Conservation (phyloP, 257 asterid genomes). For the Solanum stenotomum region DNA sequence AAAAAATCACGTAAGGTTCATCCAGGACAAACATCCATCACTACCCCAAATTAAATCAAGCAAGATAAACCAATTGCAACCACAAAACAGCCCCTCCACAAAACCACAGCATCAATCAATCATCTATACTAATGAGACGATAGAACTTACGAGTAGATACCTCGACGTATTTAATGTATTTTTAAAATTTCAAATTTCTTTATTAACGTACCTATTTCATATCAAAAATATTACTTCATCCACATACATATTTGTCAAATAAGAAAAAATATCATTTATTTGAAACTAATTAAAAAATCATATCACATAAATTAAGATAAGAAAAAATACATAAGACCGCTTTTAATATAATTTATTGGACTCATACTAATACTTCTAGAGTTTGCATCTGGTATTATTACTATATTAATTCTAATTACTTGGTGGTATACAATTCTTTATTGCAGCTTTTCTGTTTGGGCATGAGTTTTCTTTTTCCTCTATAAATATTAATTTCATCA, state of each 20-base stretch:
- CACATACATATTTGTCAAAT: too few species aligned
- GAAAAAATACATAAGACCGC: too few species aligned
- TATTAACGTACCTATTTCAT: too few species aligned
- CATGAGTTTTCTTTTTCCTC: too few species aligned
- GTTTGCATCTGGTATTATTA: neutral
- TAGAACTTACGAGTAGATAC: neutral
- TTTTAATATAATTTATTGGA: too few species aligned
- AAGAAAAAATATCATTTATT: too few species aligned
- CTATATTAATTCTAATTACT: neutral
- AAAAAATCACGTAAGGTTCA: neutral
- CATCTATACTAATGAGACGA: neutral
- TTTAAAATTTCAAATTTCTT: too few species aligned
- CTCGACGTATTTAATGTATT: too few species aligned
- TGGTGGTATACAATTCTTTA: neutral
- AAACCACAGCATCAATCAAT: neutral
- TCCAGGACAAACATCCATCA: neutral
- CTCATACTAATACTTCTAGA: neutral
- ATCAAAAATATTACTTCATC: neutral
- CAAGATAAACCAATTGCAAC: neutral
- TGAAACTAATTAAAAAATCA: too few species aligned
- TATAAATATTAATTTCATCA: neutral
- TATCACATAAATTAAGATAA: neutral
- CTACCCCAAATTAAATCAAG: too few species aligned
- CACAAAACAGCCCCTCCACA: neutral
- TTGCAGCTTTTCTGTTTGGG: too few species aligned